phyloP scores from a whole-genome alignment of 176 grass and related monocot species.

The Thinopyrum elongatum region DNA sequence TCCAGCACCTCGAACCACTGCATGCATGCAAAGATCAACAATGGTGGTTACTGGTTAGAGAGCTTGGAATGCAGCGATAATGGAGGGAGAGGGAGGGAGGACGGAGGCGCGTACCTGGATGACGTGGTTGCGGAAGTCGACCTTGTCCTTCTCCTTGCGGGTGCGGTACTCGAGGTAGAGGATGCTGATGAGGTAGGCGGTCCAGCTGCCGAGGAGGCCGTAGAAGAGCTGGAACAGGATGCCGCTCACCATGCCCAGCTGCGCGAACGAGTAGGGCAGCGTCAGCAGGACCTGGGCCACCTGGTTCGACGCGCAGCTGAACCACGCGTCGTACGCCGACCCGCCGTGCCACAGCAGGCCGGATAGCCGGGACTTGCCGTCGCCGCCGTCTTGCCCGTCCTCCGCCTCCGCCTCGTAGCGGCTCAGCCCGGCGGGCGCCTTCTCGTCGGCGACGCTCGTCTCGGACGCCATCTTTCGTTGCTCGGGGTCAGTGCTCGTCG shows the following conservation, averaged over 20 bases:
- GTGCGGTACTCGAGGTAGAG: conserved; percentile 96
- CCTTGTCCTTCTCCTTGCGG: conserved; percentile 73
- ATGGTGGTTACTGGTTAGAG: neutral
- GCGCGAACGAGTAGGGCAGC: conserved; percentile 94
- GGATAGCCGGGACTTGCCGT: conserved; percentile 45
- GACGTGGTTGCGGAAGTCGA: conserved; percentile 96
- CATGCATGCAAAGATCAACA: neutral
- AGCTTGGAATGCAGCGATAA: neutral
- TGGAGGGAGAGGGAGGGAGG: neutral
- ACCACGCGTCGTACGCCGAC: conserved; percentile 92
- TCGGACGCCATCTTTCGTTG: conserved; percentile 24
- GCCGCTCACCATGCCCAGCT: conserved; percentile 94
- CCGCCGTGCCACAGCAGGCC: conserved; percentile 88
- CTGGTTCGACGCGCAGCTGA: conserved; percentile 98
- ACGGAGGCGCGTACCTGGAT: conserved; percentile 54
- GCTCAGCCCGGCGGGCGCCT: conserved; percentile 54
- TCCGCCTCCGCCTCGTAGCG: conserved; percentile 37
- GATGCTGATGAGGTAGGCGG: conserved; percentile 95
- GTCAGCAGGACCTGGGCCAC: conserved; percentile 92
- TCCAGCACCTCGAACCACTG: conserved; percentile 97
- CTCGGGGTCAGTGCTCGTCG: neutral
- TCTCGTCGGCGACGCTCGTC: conserved; percentile 61
- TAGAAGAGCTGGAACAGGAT: conserved; percentile 94
- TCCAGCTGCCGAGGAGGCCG: conserved; percentile 90
- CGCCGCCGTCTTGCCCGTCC: neutral